Evolutionary conservation across 2,329 filamentous ascomycete species (phyloP).

Genomic region (Pyrenophora tritici-repentis): DNA sequence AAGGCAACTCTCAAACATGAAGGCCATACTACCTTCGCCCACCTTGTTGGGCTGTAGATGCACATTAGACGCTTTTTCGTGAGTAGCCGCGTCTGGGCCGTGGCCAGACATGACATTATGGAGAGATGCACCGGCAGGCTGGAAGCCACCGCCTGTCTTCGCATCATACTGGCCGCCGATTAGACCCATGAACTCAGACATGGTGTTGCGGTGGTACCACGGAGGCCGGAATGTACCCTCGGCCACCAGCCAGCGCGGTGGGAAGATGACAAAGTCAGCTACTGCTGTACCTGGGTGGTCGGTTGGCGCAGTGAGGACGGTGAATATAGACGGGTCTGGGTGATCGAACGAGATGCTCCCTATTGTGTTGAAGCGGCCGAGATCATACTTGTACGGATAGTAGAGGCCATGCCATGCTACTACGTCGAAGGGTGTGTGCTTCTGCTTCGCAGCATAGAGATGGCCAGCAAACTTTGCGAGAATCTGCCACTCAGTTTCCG

Average conservation of each 20-base stretch:
- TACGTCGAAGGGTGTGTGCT: conserved; percentile 71
- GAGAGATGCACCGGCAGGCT: conserved; percentile 65
- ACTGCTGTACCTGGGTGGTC: conserved; percentile 60
- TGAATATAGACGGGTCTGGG: conserved; percentile 69
- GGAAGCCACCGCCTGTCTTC: conserved; percentile 62
- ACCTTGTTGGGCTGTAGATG: conserved; percentile 63
- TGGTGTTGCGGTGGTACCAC: conserved; percentile 73
- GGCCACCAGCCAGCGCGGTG: conserved; percentile 71
- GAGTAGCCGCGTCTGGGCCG: conserved; percentile 64
- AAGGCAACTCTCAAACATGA: conserved; percentile 69
- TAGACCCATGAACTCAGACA: conserved; percentile 72
- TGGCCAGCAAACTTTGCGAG: conserved; percentile 66
- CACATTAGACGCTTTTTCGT: conserved; percentile 62
- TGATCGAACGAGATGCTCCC: conserved; percentile 66
- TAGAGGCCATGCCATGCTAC: conserved; percentile 75
- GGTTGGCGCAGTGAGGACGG: conserved; percentile 68
- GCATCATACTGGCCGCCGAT: conserved; percentile 67
- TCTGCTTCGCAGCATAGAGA: conserved; percentile 65
- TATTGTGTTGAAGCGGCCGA: conserved; percentile 62
- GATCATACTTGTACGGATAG: conserved; percentile 63
- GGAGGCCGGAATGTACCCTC: conserved; percentile 73
- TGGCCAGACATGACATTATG: conserved; percentile 78
- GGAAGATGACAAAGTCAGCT: conserved; percentile 75
- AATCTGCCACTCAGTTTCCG: conserved; percentile 61
- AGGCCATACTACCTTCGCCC: conserved; percentile 68